Base-by-base conservation (phyloP, 208 protist genomes). In the Acanthamoeba sp. region DNA sequence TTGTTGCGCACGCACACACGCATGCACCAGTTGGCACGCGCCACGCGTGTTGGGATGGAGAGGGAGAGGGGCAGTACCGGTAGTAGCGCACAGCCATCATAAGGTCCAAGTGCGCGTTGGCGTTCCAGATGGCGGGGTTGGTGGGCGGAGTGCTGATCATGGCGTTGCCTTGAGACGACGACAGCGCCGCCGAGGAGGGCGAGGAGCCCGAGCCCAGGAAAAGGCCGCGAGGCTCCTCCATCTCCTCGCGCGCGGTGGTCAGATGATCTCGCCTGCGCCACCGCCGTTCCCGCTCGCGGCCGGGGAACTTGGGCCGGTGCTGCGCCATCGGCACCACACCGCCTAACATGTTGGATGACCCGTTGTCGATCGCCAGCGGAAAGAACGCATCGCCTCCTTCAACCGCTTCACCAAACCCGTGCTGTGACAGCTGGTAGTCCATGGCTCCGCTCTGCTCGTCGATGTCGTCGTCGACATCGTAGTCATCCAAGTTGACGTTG, bases 71-170 rank as follows among this genome's bases (percentile, higher is more conserved):
- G 4, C 7, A 66, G 29, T 84, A 84, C 73, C 73, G 73, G 40
- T 84, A 84, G 73, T 36, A 84, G 40, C 73, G 73, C 12, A 84
- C 29, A 18, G 73, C 40, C 34, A 55, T 84, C 73, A 84, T 84
- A 20, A 84, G 29, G 40, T 84, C 40, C 40, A 84, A 24, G 73
- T 84, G 73, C 22, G 73, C 22, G 73, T 42, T 50, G 42, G 73
- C 73, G 42, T 42, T 84, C 73, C 38, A 84, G 7, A 84, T 76
- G 32, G 32, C 18, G 12, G 22, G 66, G 45, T 50, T 50, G 45
- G 12, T 14, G 45, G 45, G 45, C 45, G 45, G 45, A 14, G 45
- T 14, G 2, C 0, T 14, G 12, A 50, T 1, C 45, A 50, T 50
- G 12, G 45, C 45, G 45, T 14, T 50, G 45, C 45, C 45, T 50